These are phyloP conservation scores for Cercophora sp. DNA, from an alignment of 495 filamentous ascomycete species.

Conservation along the genomic window DNA sequence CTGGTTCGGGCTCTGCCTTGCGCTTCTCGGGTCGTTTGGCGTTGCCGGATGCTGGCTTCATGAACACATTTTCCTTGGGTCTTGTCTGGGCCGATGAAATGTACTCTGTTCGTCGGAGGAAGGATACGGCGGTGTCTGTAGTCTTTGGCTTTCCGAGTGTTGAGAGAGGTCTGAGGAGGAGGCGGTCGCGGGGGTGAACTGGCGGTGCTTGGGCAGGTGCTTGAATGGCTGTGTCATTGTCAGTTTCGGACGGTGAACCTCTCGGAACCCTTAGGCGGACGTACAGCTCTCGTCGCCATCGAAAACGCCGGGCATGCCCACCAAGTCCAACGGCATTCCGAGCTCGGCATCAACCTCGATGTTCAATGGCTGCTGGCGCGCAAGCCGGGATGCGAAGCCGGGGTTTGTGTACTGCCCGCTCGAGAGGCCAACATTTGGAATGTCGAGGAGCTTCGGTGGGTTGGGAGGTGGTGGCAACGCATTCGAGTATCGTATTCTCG, in stretches of 20 bases:
- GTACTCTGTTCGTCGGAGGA: conserved; percentile 94
- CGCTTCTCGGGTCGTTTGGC: conserved; percentile 39
- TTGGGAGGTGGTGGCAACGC: conserved; percentile 86
- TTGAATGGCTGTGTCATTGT: conserved; percentile 64
- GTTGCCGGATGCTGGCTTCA: conserved; percentile 35
- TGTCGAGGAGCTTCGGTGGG: conserved; percentile 92
- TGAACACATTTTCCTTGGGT: conserved; percentile 22
- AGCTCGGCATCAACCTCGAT: conserved; percentile 97
- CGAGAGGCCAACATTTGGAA: conserved; percentile 83
- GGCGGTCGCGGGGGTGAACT: conserved; percentile 75
- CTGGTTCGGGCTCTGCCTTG: conserved; percentile 43
- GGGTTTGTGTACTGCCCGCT: conserved; percentile 80
- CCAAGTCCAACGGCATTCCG: conserved; percentile 93
- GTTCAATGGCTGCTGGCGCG: conserved; percentile 86
- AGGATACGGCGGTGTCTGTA: conserved; percentile 70
- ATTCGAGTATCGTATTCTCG: conserved; percentile 91
- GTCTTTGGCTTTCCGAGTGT: conserved; percentile 73
- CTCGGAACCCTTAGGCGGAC: too few relatives aligned
- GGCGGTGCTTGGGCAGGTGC: conserved; percentile 63
- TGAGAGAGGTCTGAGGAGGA: conserved; percentile 72
- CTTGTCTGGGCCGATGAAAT: conserved; percentile 64
- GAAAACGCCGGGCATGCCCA: conserved; percentile 91
- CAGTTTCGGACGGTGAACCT: too few relatives aligned
- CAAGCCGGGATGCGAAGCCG: conserved; percentile 79
- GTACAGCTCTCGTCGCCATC: conserved; percentile 92